Conservation (phyloP, 1,284 basidiomycete genomes). For the Ganoderma lucidum region DNA sequence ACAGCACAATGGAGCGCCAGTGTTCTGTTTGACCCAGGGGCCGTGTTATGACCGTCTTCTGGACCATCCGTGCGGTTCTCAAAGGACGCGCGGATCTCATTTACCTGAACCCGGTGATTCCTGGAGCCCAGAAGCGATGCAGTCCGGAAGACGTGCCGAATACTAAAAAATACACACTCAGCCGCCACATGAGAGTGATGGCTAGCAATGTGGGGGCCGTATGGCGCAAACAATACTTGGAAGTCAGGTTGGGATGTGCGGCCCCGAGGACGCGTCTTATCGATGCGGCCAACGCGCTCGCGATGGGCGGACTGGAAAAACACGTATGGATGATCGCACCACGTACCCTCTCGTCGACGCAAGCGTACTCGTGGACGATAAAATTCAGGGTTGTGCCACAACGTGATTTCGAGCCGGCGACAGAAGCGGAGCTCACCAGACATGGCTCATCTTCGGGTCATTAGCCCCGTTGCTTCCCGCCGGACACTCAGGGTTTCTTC, state of each 20-base stretch:
- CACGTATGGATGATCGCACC: background rate
- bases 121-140: background rate
- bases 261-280: background rate
- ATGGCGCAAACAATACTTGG: background rate
- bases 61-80: constrained; percentile 1
- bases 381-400: background rate
- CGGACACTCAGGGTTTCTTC: constrained; percentile 3
- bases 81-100: constrained; percentile 19
- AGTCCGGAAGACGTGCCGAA: background rate
- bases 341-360: background rate
- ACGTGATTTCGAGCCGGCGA: background rate
- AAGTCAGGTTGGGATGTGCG: background rate
- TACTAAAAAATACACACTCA: background rate
- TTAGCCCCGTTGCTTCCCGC: background rate
- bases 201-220: background rate
- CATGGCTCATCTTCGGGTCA: background rate
- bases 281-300: constrained; percentile 8
- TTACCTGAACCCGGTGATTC: background rate
- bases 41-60: constrained; percentile 15
- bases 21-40: constrained; percentile 25
- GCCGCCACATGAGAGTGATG: background rate
- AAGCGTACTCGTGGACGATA: background rate
- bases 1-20: constrained; percentile 12
- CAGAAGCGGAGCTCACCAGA: background rate
- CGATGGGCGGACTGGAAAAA: constrained; percentile 11